Percentiles rank a stretch among this genome's conserved stretches.
Evolutionary conservation across 805 yeast species (phyloP).

Genomic region (Kodamaea neixiangensis): DNA sequence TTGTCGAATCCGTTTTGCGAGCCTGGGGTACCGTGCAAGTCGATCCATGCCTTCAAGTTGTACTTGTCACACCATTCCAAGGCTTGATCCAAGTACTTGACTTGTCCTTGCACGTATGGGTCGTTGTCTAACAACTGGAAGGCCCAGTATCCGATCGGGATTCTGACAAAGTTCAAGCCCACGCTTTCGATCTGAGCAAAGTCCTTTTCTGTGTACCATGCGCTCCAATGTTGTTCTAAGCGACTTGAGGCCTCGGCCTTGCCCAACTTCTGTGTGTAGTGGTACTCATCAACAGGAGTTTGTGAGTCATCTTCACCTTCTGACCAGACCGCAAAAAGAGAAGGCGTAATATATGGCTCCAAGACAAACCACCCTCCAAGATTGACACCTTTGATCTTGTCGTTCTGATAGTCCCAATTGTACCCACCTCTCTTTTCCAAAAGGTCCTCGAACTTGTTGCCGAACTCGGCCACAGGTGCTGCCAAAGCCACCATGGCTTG

Average conservation of each 20-base stretch:
- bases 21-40: conserved; percentile 95
- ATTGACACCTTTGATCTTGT: conserved; percentile 65
- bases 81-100: conserved; percentile 69
- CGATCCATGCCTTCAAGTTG: conserved; percentile 80
- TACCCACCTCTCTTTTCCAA: conserved; percentile 1
- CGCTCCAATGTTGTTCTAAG: conserved; percentile 71
- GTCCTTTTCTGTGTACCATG: conserved; percentile 76
- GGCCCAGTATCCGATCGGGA: conserved; percentile 97
- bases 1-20: conserved; percentile 96
- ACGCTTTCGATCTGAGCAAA: conserved; percentile 55
- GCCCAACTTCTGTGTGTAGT: conserved; percentile 62
- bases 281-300: conserved; percentile 83
- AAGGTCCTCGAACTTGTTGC: conserved; percentile 1
- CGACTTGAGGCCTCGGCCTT: conserved; percentile 51
- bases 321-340: conserved; percentile 56
- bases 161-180: conserved; percentile 83
- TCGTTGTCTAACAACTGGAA: conserved; percentile 61
- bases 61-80: conserved; percentile 68
- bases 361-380: conserved; percentile 90
- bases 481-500: conserved; percentile 5
- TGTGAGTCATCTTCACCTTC: conserved; percentile 30
- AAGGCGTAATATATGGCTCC: conserved; percentile 85
- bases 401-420: conserved; percentile 32
- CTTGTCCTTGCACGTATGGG: conserved; percentile 88
- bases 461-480: conserved; percentile 1